phyloP scores from a whole-genome alignment of 2,329 filamentous ascomycete genomes.

The Microascus cirrosus region DNA sequence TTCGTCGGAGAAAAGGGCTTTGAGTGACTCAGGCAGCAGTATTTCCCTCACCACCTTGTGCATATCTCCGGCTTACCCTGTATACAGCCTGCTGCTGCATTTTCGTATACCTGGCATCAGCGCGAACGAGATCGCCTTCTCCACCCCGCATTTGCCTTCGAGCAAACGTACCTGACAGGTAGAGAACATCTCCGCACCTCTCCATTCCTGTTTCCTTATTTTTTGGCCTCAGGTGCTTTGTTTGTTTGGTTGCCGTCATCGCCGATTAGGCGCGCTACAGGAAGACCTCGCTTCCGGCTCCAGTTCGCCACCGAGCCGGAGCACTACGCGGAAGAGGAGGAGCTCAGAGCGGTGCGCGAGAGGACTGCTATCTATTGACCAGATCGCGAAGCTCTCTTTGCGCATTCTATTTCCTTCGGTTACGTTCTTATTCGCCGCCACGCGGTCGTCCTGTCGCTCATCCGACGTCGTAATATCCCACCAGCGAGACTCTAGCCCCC shows the following conservation, averaged over 20 bases:
- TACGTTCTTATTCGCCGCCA: not conserved
- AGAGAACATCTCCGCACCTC: not conserved
- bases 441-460: not conserved
- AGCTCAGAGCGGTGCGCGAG: not conserved
- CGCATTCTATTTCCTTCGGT: not conserved
- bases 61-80: not conserved
- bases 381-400: not conserved
- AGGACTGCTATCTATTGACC: not conserved
- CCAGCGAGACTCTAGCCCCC: not conserved
- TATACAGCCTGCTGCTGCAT: not conserved
- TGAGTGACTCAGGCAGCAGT: constrained; percentile 5
- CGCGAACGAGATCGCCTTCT: not conserved
- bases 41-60: not conserved
- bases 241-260: not conserved
- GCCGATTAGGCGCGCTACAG: not conserved
- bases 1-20: not conserved
- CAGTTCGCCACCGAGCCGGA: not conserved
- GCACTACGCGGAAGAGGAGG: not conserved
- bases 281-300: not conserved
- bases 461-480: not conserved
- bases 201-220: not conserved
- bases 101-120: not conserved
- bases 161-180: not conserved
- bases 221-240: not conserved
- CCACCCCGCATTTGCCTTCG: not conserved